Conservation (phyloP, 495 filamentous ascomycete genomes). For the Melanomma pulvis-pyrius region DNA sequence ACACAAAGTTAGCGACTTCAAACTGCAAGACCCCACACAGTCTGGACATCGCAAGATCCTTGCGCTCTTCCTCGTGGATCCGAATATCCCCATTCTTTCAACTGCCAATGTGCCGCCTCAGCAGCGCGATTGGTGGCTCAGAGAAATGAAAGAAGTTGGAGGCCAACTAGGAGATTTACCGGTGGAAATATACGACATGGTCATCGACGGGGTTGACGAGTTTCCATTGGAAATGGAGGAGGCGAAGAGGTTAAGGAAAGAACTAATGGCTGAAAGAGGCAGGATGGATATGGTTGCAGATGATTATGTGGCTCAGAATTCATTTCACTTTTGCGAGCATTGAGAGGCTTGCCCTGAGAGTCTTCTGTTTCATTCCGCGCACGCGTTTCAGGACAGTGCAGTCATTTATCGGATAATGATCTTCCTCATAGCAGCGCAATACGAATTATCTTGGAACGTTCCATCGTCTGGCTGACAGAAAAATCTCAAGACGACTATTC, state of each 20-base stretch:
- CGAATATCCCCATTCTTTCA: conserved; percentile 33
- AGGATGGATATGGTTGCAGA: background rate
- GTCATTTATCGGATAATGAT: no score
- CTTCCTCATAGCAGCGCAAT: no score
- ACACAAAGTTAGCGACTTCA: conserved; percentile 37
- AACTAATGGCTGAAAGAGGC: background rate
- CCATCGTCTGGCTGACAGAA: no score
- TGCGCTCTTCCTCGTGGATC: conserved; percentile 41
- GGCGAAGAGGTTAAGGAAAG: background rate
- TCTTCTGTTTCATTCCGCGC: background rate
- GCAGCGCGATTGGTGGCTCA: conserved; percentile 30
- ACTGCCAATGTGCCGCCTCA: conserved; percentile 32
- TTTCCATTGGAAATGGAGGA: background rate
- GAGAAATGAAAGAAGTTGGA: background rate
- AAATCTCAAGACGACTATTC: no score
- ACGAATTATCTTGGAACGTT: no score
- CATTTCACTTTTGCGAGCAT: background rate
- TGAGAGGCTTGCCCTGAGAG: background rate
- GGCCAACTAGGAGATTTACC: background rate
- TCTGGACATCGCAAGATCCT: conserved; percentile 42
- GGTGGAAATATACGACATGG: background rate
- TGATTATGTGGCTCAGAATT: background rate
- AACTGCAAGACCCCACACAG: conserved; percentile 34
- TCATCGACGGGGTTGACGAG: background rate
- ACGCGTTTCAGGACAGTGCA: background rate